Evolutionary conservation across 176 grass and related monocot species (phyloP).

Genomic region (Oryza meyeriana): DNA sequence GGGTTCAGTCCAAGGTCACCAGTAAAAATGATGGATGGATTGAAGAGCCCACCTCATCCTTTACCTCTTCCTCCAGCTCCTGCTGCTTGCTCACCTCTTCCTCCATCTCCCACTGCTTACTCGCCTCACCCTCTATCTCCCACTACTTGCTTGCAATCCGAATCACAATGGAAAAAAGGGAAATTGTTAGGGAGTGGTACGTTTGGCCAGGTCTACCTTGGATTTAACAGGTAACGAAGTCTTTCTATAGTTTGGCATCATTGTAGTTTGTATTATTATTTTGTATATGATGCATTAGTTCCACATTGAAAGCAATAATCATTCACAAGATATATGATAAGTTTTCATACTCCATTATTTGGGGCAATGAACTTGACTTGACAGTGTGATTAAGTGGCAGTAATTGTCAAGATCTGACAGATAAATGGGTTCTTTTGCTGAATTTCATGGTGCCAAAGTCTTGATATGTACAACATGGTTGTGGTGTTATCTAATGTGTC

Average conservation of each 20-base stretch:
- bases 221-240: slow-evolving; percentile 74
- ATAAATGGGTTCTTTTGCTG: neutral
- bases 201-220: slow-evolving; percentile 94
- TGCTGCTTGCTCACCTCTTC: slow-evolving; percentile 41
- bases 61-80: slow-evolving; percentile 50
- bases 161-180: slow-evolving; percentile 73
- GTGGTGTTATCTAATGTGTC: neutral
- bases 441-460: neutral
- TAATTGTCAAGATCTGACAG: neutral
- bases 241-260: neutral
- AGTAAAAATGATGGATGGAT: slow-evolving; percentile 47
- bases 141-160: slow-evolving; percentile 27
- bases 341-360: slow-evolving; percentile 5
- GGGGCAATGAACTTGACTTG: neutral
- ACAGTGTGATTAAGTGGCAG: neutral
- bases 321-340: neutral
- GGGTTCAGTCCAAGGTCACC: slow-evolving; percentile 56
- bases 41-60: slow-evolving; percentile 72
- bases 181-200: slow-evolving; percentile 87
- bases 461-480: slow-evolving; percentile 1
- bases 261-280: neutral
- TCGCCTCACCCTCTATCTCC: slow-evolving; percentile 38
- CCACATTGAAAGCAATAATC: neutral
- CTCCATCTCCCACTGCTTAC: slow-evolving; percentile 33
- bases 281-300: slow-evolving; percentile 6